Base-by-base conservation (phyloP, 208 protist genomes). In the Vickermania ingenoplastis region DNA sequence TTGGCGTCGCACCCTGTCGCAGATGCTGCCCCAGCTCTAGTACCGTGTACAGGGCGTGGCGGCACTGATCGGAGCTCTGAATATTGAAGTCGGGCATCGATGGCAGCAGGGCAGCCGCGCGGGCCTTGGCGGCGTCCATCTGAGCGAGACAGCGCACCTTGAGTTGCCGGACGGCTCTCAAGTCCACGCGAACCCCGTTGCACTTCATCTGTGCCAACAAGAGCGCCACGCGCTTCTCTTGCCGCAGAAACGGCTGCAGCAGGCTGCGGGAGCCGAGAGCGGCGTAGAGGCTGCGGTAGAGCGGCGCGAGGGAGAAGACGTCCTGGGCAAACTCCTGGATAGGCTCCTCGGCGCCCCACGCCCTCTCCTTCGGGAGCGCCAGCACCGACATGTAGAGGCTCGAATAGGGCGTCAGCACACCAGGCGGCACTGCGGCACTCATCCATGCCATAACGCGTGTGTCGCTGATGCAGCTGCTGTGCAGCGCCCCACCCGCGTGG, bases 381-480 rank as follows among this genome's bases (percentile, higher is more conserved):
- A 55, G 7, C 11, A 27, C 51, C 14, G n/a, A 29, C 21, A 41
- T 48, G 29, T 41, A 21, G 13, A 57, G n/a, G 4, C 13, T 23
- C 14, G 41, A 51, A 2, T 31, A 67, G 25, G 67, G 53, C 2
- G 73, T 50, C 11, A 45, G 17, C 17, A 45, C 36, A 17, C 11
- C 7, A n/a, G 17, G 17, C 7, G 36, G 17, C 11, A n/a, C 7
- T n/a, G 11, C 17, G 48, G 69, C 49, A 24, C 73, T 36, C 84
- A 92, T 90, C 85, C 88, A 95, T 50, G 77, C 75, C 84, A 92
- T 92, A 23, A 89, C 61, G 41, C 84, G 88, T 23, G 91, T 73
- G 56, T 95, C 88, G 56, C 75, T 91, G 22, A 95, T 59, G 59
- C 82, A 89, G 52, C 81, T 89, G 62, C 60, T 71, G 31, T 81